Base-by-base conservation (phyloP, 352 stramenopile genomes). In the Phytopythium montanum region DNA sequence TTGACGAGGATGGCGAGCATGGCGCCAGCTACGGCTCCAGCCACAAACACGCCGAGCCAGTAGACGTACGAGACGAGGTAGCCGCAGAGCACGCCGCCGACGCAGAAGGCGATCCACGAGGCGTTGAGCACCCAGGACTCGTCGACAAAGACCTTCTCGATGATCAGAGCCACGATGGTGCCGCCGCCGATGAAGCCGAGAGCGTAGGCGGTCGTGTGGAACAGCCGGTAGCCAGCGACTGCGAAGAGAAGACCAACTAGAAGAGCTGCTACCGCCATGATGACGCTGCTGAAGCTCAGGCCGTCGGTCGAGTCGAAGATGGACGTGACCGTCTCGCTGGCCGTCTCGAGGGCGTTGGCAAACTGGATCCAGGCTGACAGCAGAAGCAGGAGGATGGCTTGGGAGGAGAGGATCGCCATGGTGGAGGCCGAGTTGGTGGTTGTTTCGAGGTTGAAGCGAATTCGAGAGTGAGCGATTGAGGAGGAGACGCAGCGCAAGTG, bases 91-190 rank as follows among this genome's bases (percentile, higher is more conserved):
- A 92, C 58, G 2, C 82, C 82, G 46, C 76, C 74, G 9, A 79
- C 60, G 51, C 83, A 71, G 68, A 92, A 92, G 51, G 70, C 77
- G 65, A 91, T 79, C 83, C 83, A 92, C 3, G 79, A 87, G 31
- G 73, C 73, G 2, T 73, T 83, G 45, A 77, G 64, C 25, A 88
- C 53, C 51, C 72, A 89, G 26, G 62, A 69, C 56, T 85, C 60
- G 65, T 82, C 70, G 36, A 61, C 64, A 39, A 88, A 87, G 25
- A 82, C 63, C 33, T 73, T 70, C 51, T 90, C 82, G 45, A 85
- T 69, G 19, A 80, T 61, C 31, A 73, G 70, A 7, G 81, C 71
- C 33, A 77, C 62, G n/a, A 73, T 56, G 39, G 88, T 61, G 12
- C 79, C 76, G 13, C 81, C 83, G 21, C 70, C 69, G 28, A 84